These are phyloP conservation scores for Amauroascus niger DNA, from an alignment of 2,329 filamentous ascomycete species.

Conservation along the genomic window DNA sequence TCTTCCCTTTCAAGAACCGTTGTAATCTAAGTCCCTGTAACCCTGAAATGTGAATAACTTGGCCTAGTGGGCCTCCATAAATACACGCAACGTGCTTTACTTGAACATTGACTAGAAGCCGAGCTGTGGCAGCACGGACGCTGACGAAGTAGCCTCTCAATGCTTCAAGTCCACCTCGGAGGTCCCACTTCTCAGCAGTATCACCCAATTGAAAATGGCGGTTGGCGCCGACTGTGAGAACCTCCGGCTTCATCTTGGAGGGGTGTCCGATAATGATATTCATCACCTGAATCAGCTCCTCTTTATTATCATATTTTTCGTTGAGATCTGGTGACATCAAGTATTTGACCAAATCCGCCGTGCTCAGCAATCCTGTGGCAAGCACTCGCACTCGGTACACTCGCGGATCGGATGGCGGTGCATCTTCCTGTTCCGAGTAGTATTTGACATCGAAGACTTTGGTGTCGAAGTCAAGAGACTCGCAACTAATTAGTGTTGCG, in stretches of 20 bases:
- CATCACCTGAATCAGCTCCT: constrained; percentile 47
- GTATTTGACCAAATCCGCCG: constrained; percentile 39
- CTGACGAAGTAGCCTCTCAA: constrained; percentile 54
- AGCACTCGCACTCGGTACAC: constrained; percentile 31
- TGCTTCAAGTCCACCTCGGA: constrained; percentile 47
- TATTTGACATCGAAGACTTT: constrained; percentile 27
- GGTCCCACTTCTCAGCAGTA: constrained; percentile 26
- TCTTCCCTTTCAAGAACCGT: constrained; percentile 34
- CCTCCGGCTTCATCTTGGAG: constrained; percentile 34
- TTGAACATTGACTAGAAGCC: constrained; percentile 54
- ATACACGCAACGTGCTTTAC: constrained; percentile 53
- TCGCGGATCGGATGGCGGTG: constrained; percentile 25
- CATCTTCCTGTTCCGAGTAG: constrained; percentile 30
- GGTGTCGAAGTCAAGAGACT: constrained; percentile 21
- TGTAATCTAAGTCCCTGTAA: constrained; percentile 17
- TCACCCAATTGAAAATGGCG: constrained; percentile 42
- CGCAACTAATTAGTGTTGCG: constrained; percentile 30
- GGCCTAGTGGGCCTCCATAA: constrained; percentile 36
- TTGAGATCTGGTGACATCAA: constrained; percentile 30
- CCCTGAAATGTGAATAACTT: constrained; percentile 27
- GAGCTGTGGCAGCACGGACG: constrained; percentile 48
- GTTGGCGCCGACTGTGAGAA: constrained; percentile 45
- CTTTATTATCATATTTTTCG: constrained; percentile 36
- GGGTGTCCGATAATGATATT: constrained; percentile 49
- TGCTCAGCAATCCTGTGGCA: constrained; percentile 27